Conservation (phyloP, 441 rosid genomes). For the Sinapis alba region DNA sequence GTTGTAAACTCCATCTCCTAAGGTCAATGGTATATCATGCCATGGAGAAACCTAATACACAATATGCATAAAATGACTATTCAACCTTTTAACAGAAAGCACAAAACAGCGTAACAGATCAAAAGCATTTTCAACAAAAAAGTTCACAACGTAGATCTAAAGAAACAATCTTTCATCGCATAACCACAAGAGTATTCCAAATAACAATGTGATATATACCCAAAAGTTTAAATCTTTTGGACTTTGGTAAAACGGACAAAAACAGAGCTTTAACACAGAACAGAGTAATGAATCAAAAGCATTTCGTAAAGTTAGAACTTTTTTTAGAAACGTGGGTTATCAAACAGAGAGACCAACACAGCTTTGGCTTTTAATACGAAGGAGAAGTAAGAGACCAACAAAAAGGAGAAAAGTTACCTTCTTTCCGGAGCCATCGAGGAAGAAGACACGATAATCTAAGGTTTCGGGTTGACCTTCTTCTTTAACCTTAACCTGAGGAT, state of each 20-base stretch:
- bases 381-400: background rate
- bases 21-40: slow-evolving; percentile 88
- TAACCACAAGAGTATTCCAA: background rate
- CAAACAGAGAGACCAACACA: background rate
- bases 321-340: background rate
- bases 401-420: no score
- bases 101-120: background rate
- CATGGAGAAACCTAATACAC: slow-evolving; percentile 85
- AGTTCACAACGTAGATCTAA: background rate
- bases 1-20: slow-evolving; percentile 86
- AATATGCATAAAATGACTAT: background rate
- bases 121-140: background rate
- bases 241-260: background rate
- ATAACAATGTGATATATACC: background rate
- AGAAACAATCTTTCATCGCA: no score
- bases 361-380: background rate
- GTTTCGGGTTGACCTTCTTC: slow-evolving; percentile 88
- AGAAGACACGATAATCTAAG: slow-evolving; percentile 85
- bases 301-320: background rate
- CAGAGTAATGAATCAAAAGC: slow-evolving; percentile 10
- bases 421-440: slow-evolving; percentile 71
- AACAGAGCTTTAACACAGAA: slow-evolving; percentile 9
- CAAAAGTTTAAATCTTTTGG: background rate
- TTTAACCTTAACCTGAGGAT: slow-evolving; percentile 63
- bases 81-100: background rate